phyloP scores from a whole-genome alignment of 352 stramenopile genomes.

The Lagenidium giganteum region DNA sequence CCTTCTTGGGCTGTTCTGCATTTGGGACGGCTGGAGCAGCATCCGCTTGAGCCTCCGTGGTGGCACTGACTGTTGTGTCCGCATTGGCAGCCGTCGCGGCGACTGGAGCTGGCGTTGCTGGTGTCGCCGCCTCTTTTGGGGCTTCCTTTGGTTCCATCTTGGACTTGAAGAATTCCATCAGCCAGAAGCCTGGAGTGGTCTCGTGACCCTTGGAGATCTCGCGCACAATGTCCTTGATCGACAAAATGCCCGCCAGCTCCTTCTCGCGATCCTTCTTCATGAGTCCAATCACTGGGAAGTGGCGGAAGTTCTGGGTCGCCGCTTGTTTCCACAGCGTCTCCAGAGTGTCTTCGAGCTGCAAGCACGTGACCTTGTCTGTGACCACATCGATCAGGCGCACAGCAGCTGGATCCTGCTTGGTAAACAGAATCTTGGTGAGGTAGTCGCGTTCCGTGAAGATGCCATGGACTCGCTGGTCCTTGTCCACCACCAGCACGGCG shows the following conservation, averaged over 20 bases:
- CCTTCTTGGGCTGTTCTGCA: too few relatives aligned
- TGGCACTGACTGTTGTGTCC: too few relatives aligned
- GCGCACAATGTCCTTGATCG: conserved; percentile 70
- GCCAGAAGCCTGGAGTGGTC: conserved; percentile 48
- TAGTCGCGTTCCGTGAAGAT: conserved; percentile 79
- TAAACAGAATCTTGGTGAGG: conserved; percentile 53
- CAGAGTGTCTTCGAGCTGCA: conserved; percentile 58
- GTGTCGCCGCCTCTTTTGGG: too few relatives aligned
- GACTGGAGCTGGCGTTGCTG: background rate
- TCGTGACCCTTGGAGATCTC: conserved; percentile 65
- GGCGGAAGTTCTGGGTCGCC: conserved; percentile 49
- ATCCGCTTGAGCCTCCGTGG: too few relatives aligned
- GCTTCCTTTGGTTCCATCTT: conserved; percentile 50
- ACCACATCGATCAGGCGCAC: conserved; percentile 43
- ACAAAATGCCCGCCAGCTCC: conserved; percentile 61
- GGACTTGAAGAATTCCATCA: conserved; percentile 76
- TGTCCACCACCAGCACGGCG: conserved; percentile 62
- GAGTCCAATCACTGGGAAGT: conserved; percentile 62
- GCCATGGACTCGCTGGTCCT: conserved; percentile 62
- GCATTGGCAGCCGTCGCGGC: background rate
- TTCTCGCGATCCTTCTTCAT: conserved; percentile 55
- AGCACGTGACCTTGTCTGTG: conserved; percentile 28
- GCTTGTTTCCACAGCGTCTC: conserved; percentile 63
- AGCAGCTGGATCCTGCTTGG: conserved; percentile 42
- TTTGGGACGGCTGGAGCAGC: too few relatives aligned